phyloP scores from a whole-genome alignment of 1,284 basidiomycete genomes.

The Mycena citricolor region DNA sequence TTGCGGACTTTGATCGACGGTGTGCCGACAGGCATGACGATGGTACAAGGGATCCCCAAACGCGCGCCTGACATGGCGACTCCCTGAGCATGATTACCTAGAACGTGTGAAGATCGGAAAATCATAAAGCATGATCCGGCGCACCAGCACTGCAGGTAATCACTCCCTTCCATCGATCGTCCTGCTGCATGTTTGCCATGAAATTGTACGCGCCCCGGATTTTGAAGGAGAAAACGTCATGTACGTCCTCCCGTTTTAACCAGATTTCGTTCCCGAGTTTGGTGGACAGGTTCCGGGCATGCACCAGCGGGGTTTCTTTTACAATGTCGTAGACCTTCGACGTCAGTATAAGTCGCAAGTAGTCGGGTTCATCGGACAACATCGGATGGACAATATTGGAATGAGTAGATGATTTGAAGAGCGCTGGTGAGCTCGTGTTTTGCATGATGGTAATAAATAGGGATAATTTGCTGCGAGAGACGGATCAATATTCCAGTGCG shows the following conservation, averaged over 20 bases:
- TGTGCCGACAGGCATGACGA: conserved; percentile 96
- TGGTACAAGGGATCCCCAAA: conserved; percentile 91
- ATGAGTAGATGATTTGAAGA: too few relatives aligned
- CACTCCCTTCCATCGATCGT: conserved; percentile 96
- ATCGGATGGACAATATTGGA: too few relatives aligned
- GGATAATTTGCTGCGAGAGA: too few relatives aligned
- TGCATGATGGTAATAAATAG: conserved; percentile 3
- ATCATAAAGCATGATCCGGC: conserved; percentile 42
- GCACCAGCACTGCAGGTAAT: conserved; percentile 96
- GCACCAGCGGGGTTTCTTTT: conserved; percentile 88
- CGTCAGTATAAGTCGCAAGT: conserved; percentile 89
- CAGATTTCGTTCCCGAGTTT: conserved; percentile 91
- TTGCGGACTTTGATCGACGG: conserved; percentile 97
- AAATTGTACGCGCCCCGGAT: conserved; percentile 98
- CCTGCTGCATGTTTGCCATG: conserved; percentile 87
- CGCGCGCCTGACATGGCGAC: conserved; percentile 91
- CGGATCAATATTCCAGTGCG: too few relatives aligned
- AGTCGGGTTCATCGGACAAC: conserved; percentile 96
- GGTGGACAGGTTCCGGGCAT: conserved; percentile 83
- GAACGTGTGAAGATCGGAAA: conserved; percentile 9
- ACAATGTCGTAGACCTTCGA: conserved; percentile 95
- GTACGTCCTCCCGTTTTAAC: conserved; percentile 93
- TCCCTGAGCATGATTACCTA: conserved; percentile 98
- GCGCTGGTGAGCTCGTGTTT: conserved; percentile 13
- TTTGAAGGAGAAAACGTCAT: conserved; percentile 99